Evolutionary conservation across 257 asterid species (phyloP).

Genomic region (Jacaranda copaia): DNA sequence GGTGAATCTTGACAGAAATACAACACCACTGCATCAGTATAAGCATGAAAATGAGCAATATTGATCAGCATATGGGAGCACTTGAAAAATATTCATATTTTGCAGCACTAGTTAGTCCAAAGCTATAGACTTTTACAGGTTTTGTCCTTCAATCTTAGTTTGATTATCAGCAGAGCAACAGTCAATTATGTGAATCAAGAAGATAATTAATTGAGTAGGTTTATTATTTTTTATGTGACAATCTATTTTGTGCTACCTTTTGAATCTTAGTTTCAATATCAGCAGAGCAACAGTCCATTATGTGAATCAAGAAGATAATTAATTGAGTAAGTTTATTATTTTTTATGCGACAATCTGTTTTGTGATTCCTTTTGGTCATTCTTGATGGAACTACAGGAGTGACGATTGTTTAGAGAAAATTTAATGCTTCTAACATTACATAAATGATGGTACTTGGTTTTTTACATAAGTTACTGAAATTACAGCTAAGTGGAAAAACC

Average conservation of each 20-base stretch:
- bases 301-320: neutral
- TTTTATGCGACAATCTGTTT: neutral
- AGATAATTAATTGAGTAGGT: neutral
- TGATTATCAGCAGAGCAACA: neutral
- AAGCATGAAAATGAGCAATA: neutral
- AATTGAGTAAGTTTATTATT: neutral
- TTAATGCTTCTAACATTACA: neutral
- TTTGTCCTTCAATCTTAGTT: too few species aligned
- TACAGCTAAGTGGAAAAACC: too few species aligned
- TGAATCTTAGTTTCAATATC: too few species aligned
- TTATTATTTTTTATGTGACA: neutral
- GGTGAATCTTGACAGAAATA: constrained; percentile 55
- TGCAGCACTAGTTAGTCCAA: too few species aligned
- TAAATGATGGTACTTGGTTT: too few species aligned
- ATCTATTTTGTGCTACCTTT: too few species aligned
- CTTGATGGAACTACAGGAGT: neutral
- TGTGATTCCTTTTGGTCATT: neutral
- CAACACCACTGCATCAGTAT: constrained; percentile 46
- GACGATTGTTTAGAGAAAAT: neutral
- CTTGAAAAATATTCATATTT: too few species aligned
- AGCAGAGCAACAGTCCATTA: neutral
- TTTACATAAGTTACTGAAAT: too few species aligned
- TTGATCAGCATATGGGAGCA: too few species aligned
- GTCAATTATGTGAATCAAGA: neutral
- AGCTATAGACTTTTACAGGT: too few species aligned